These are phyloP conservation scores for Coix lacrymajobi DNA, from an alignment of 176 grass and related monocot genomes.

Conservation along the genomic window DNA sequence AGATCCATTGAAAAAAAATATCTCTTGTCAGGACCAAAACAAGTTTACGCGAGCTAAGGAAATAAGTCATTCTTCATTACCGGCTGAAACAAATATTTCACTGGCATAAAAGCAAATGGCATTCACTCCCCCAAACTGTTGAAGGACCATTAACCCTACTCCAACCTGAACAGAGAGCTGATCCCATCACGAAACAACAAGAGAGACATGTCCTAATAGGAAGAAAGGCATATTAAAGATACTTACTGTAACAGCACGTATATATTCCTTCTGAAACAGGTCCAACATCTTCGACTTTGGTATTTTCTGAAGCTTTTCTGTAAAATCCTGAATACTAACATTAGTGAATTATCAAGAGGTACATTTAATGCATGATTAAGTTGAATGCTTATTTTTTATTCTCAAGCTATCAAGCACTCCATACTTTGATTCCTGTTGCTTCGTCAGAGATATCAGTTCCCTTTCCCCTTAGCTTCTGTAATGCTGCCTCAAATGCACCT, in stretches of 20 bases:
- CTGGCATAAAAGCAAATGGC: slow-evolving; percentile 83
- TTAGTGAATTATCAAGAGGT: neutral
- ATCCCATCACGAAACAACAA: neutral
- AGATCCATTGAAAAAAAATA: neutral
- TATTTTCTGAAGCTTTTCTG: slow-evolving; percentile 43
- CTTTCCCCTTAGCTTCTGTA: slow-evolving; percentile 65
- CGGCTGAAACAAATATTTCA: slow-evolving; percentile 91
- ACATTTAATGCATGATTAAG: neutral
- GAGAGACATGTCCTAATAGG: neutral
- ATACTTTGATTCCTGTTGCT: slow-evolving; percentile 71
- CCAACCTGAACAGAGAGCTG: slow-evolving; percentile 39
- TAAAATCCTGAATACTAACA: slow-evolving; percentile 58
- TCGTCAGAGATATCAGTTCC: slow-evolving; percentile 51
- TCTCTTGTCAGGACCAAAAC: neutral
- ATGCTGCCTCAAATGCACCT: slow-evolving; percentile 35
- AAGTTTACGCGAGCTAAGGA: neutral
- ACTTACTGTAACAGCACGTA: slow-evolving; percentile 58
- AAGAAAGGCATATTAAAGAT: neutral
- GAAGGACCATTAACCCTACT: slow-evolving; percentile 80
- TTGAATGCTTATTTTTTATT: neutral
- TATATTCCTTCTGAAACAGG: slow-evolving; percentile 70
- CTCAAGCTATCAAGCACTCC: neutral
- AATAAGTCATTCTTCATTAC: slow-evolving; percentile 34
- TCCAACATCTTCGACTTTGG: slow-evolving; percentile 57
- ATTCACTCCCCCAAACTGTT: slow-evolving; percentile 93